Conservation (phyloP, 2,329 filamentous ascomycete species). For the Aspergillus bombycis region DNA sequence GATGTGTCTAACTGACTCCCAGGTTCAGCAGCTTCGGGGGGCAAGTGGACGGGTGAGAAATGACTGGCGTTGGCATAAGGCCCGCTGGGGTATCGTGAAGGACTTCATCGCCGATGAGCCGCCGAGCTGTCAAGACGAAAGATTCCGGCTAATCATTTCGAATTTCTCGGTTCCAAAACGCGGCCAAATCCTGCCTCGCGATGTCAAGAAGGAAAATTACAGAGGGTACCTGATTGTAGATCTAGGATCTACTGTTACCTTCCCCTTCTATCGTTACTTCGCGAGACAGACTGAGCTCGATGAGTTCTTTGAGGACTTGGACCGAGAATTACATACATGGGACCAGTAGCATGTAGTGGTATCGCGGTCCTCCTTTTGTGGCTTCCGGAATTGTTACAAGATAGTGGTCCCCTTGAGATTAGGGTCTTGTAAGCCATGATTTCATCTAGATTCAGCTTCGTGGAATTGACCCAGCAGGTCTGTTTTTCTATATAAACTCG, state of each 20-base stretch:
- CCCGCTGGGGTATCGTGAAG: slow-evolving; percentile 9
- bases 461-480: no score
- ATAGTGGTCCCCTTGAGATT: no score
- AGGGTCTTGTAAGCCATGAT: no score
- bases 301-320: no score
- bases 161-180: slow-evolving; percentile 1
- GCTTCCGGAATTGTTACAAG: no score
- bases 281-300: no score
- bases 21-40: background rate
- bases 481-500: no score
- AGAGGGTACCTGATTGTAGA: slow-evolving; percentile 1
- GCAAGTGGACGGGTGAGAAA: background rate
- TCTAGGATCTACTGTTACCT: slow-evolving; percentile 4
- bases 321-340: no score
- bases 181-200: background rate
- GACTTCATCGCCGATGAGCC: slow-evolving; percentile 1
- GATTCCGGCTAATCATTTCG: background rate
- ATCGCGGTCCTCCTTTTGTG: no score
- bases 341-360: no score
- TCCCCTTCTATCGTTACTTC: background rate
- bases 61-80: background rate
- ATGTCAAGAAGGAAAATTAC: slow-evolving; percentile 5
- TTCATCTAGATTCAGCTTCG: no score
- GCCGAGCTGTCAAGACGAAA: background rate
- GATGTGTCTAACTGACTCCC: slow-evolving; percentile 2